phyloP scores from a whole-genome alignment of 179 eudicot species.

The Gypsophila paniculata region DNA sequence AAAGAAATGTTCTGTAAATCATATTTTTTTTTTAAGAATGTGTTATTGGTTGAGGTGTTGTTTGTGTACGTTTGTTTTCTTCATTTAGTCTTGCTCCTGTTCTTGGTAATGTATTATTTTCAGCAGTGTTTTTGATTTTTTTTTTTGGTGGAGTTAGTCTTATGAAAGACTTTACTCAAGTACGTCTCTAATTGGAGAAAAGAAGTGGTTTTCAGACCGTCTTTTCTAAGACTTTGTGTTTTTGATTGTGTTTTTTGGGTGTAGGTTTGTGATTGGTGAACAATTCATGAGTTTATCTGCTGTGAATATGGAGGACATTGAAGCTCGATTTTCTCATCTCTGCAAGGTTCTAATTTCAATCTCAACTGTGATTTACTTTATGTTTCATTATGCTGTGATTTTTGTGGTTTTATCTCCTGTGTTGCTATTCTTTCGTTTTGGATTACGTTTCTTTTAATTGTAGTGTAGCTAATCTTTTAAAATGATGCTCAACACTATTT shows the following conservation, averaged over 20 bases:
- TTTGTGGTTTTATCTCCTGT: not conserved
- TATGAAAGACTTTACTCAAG: too few relatives aligned
- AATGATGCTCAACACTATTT: too few relatives aligned
- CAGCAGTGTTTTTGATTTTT: not conserved
- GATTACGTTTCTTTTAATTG: too few relatives aligned
- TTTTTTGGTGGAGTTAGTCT: too few relatives aligned
- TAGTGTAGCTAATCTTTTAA: too few relatives aligned
- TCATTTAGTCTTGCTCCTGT: not conserved
- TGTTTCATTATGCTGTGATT: not conserved
- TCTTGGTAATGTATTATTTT: not conserved
- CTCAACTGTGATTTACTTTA: not conserved
- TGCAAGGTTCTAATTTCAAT: slow-evolving; percentile 34
- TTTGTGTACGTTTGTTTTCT: too few relatives aligned
- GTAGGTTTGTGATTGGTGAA: slow-evolving; percentile 15
- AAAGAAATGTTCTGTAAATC: too few relatives aligned
- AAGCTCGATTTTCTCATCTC: slow-evolving; percentile 34
- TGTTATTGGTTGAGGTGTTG: too few relatives aligned
- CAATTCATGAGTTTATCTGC: slow-evolving; percentile 16
- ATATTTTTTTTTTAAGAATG: too few relatives aligned
- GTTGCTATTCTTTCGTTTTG: not conserved
- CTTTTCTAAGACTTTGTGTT: too few relatives aligned
- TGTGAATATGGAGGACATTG: slow-evolving; percentile 36
- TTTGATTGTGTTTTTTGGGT: not conserved
- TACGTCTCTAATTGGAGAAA: too few relatives aligned
- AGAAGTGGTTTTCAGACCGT: too few relatives aligned